Evolutionary conservation across 2,329 filamentous ascomycete species (phyloP).

Genomic region (Phaeosphaeria sp.): DNA sequence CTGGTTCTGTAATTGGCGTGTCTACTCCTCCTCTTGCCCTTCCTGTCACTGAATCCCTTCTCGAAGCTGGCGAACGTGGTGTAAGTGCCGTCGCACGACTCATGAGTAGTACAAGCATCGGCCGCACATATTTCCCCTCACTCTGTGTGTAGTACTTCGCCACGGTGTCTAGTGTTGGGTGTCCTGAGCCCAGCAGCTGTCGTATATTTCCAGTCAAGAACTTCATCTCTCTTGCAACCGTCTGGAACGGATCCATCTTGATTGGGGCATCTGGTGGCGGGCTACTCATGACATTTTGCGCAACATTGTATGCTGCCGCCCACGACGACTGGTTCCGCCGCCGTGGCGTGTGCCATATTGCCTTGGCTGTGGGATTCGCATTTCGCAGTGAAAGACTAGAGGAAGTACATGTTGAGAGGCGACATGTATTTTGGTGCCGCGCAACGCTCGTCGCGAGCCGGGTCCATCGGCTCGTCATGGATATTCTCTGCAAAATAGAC

Average conservation of each 20-base stretch:
- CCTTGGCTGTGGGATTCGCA: constrained; percentile 27
- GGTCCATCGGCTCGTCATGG: constrained; percentile 45
- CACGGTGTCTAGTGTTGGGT: constrained; percentile 91
- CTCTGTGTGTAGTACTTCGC: constrained; percentile 98
- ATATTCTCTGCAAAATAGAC: constrained; percentile 1
- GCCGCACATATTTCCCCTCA: constrained; percentile 95
- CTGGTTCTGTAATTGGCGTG: constrained; percentile 64
- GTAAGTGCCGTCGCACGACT: constrained; percentile 87
- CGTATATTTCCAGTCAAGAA: constrained; percentile 93
- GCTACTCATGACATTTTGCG: constrained; percentile 73
- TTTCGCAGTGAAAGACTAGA: constrained; percentile 9
- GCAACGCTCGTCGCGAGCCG: constrained; percentile 44
- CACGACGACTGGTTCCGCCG: constrained; percentile 69
- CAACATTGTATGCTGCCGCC: constrained; percentile 73
- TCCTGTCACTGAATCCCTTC: constrained; percentile 11
- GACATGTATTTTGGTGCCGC: constrained; percentile 26
- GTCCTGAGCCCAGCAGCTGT: constrained; percentile 89
- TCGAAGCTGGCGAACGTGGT: constrained; percentile 58
- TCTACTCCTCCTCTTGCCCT: constrained; percentile 55
- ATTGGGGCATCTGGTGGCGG: constrained; percentile 69
- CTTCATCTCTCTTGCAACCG: constrained; percentile 96
- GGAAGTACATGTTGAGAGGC: constrained; percentile 35
- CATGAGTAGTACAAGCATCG: constrained; percentile 95
- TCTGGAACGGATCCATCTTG: constrained; percentile 84
- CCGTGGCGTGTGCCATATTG: constrained; percentile 47